Conservation (phyloP, 495 filamentous ascomycete species). For the Penicillium coffeae region DNA sequence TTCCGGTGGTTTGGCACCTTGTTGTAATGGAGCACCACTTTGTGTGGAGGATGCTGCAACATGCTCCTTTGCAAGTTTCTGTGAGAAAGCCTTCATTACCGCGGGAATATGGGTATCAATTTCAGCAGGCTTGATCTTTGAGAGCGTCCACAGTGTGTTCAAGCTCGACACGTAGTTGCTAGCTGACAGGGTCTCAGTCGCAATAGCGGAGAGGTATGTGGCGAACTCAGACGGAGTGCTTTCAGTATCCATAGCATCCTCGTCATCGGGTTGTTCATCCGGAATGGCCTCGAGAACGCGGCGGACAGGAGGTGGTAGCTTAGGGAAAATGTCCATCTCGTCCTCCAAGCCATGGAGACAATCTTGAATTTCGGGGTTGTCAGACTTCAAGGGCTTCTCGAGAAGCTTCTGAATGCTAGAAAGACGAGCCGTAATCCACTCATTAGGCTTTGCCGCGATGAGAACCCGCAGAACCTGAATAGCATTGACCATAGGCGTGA, state of each 20-base stretch:
- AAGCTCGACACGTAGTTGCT: constrained; percentile 79
- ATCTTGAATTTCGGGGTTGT: constrained; percentile 87
- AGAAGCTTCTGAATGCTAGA: constrained; percentile 77
- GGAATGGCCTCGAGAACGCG: constrained; percentile 88
- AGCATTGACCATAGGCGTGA: constrained; percentile 84
- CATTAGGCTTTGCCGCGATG: constrained; percentile 76
- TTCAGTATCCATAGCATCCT: constrained; percentile 82
- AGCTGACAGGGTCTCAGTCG: constrained; percentile 73
- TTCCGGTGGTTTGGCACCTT: constrained; percentile 44
- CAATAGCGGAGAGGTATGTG: constrained; percentile 72
- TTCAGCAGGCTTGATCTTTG: constrained; percentile 73
- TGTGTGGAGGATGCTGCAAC: constrained; percentile 66
- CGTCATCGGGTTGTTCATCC: constrained; percentile 79
- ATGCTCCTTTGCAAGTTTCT: constrained; percentile 92
- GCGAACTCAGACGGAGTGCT: constrained; percentile 72
- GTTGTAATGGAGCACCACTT: constrained; percentile 29
- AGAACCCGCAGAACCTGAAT: constrained; percentile 87
- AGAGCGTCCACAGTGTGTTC: constrained; percentile 87
- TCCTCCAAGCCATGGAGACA: constrained; percentile 71
- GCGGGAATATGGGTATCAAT: constrained; percentile 84
- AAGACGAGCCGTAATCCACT: constrained; percentile 81
- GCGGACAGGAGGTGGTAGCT: constrained; percentile 61
- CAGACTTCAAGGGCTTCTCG: constrained; percentile 83
- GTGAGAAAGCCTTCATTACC: constrained; percentile 88
- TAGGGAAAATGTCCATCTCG: constrained; percentile 56